Percentiles rank a stretch among this genome's conserved stretches.
Evolutionary conservation across 2,329 filamentous ascomycete species (phyloP).

Genomic region (Neurospora sp.): DNA sequence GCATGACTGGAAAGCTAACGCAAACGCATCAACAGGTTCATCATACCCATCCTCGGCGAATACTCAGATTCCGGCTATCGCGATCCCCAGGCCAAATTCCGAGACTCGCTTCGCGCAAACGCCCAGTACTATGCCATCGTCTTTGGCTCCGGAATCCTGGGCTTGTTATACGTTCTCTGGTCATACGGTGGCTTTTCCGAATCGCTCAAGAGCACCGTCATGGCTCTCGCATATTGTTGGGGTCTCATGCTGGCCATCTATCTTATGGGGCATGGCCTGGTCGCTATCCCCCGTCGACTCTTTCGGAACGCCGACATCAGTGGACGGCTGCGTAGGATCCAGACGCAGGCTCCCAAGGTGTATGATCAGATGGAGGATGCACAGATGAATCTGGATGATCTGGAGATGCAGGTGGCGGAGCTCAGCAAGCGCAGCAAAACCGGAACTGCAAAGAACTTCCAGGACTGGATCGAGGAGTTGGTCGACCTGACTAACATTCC

Average conservation of each 20-base stretch:
- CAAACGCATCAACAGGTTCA: constrained; percentile 46
- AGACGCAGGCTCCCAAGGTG: constrained; percentile 66
- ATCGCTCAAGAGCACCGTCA: constrained; percentile 72
- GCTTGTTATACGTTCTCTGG: constrained; percentile 74
- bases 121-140: constrained; percentile 80
- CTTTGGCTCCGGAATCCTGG: constrained; percentile 57
- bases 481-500: constrained; percentile 64
- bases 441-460: constrained; percentile 63
- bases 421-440: constrained; percentile 66
- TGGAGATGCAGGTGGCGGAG: constrained; percentile 72
- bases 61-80: constrained; percentile 92
- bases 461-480: constrained; percentile 94
- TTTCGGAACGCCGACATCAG: constrained; percentile 72
- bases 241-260: constrained; percentile 87
- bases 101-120: constrained; percentile 81
- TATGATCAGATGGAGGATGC: constrained; percentile 86
- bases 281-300: constrained; percentile 75
- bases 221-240: constrained; percentile 94
- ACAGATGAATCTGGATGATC: constrained; percentile 64
- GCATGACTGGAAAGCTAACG: constrained; percentile 9
- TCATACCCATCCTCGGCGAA: constrained; percentile 86
- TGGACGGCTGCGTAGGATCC: constrained; percentile 62
- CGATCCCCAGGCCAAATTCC: constrained; percentile 67
- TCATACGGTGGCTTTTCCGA: constrained; percentile 62
- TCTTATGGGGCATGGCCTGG: constrained; percentile 93